Evolutionary conservation across 2,329 filamentous ascomycete species (phyloP), one percentile per base, ranked within the genome.

Genomic region (Calonectria henricotiae): DNA sequence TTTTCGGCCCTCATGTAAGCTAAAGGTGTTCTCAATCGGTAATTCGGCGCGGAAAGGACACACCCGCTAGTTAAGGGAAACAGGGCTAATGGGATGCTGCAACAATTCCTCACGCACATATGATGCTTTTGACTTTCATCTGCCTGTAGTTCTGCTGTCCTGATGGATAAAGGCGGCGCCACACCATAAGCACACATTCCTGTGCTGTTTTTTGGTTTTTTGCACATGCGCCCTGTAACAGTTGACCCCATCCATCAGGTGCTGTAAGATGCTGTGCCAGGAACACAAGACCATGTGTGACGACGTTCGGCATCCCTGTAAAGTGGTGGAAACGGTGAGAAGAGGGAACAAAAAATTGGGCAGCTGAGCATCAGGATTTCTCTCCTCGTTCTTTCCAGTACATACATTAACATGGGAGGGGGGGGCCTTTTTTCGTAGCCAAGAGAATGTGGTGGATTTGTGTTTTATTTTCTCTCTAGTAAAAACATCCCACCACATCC

Each of bases 21-120:
- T 25, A 60, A 47, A 60, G 35, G 20, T 17, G 23, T 55, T 65
- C 39, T 37, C 20, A 47, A 39, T 63, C 62, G 61, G 67, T 17
- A 51, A 41, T 54, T 44, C 62, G 62, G 67, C 61, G 66, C 51
- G 66, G 61, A 64, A 37, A 64, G 20, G 41, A 47, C 62, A 65
- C 55, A 62, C 35, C 30, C 30, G 49, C n/a, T 17, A 13, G 17
- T 17, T 32, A 11, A 51, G 17, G 13, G 13, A 54, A 35, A 32
- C 30, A 47, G 25, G 44, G n/a, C 49, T 47, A 43, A 58, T 30
- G 27, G 12, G 41, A 68, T 63, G 58, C 65, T 68, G 60, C 39
- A 65, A 68, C 35, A 30, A 54, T 49, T 44, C 30, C 17, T 20
- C 62, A 51, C 67, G 65, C 61, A 46, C 27, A 30, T 7, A 30